Evolutionary conservation across 2,329 filamentous ascomycete genomes (phyloP).

Genomic region (Nakataea oryzae): DNA sequence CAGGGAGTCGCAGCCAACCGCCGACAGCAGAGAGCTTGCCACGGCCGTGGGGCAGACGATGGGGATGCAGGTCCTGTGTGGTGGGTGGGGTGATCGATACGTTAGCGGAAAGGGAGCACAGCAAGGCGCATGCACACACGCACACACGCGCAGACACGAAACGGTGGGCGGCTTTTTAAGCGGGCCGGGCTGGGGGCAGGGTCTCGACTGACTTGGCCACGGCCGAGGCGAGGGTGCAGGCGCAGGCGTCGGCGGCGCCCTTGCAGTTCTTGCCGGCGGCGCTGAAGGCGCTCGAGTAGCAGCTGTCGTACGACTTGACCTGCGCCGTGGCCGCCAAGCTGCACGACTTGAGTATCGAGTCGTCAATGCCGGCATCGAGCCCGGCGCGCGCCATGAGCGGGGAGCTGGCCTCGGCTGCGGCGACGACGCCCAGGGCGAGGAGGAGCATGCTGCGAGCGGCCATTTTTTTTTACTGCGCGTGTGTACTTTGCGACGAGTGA

Average conservation of each 20-base stretch:
- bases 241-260: not conserved
- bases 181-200: no score
- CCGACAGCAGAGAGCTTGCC: not conserved
- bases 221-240: not conserved
- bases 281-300: not conserved
- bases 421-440: not conserved
- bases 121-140: no score
- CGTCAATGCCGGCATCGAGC: not conserved
- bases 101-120: not conserved
- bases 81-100: no score
- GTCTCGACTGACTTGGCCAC: not conserved
- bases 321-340: not conserved
- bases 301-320: not conserved
- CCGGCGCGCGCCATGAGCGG: not conserved
- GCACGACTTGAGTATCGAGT: not conserved
- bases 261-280: not conserved
- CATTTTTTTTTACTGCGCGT: not conserved
- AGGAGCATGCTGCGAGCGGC: not conserved
- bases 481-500: no score
- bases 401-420: not conserved
- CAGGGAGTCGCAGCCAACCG: not conserved
- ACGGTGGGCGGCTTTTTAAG: not conserved
- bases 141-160: not conserved
- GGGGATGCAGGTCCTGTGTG: not conserved
- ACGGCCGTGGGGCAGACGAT: not conserved